Percentiles rank a stretch among this genome's conserved stretches.
These are phyloP conservation scores for Sugiyamaella japonica DNA, from an alignment of 1,139 yeast species.

Conservation along the genomic window DNA sequence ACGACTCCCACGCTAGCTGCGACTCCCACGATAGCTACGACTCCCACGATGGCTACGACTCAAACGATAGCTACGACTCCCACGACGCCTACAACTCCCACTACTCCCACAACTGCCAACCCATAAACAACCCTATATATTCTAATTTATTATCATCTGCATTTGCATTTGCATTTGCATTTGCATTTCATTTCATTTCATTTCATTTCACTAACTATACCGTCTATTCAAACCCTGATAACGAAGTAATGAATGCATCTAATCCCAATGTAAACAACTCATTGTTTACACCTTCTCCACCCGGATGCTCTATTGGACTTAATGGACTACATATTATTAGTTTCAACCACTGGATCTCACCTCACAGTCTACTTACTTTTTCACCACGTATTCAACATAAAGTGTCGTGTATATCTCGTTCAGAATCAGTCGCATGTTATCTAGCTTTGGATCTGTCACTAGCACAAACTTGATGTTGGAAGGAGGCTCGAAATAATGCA, in stretches of 20 bases:
- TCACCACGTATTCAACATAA: conserved; percentile 67
- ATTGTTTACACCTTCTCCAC: conserved; percentile 42
- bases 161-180: too few relatives aligned
- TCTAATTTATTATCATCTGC: conserved; percentile 1
- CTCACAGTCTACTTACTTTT: conserved; percentile 49
- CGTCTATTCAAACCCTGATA: conserved; percentile 39
- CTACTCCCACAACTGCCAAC: not conserved
- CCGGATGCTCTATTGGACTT: conserved; percentile 41
- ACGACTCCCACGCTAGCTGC: too few relatives aligned
- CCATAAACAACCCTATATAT: not conserved
- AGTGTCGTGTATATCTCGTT: conserved; percentile 67
- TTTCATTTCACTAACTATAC: too few relatives aligned
- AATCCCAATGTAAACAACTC: conserved; percentile 44
- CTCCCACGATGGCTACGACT: too few relatives aligned
- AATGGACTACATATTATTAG: conserved; percentile 32
- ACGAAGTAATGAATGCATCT: conserved; percentile 43
- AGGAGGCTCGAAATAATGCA: conserved; percentile 79
- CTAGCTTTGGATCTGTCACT: conserved; percentile 65
- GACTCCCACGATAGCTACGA: too few relatives aligned
- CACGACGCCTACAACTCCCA: too few relatives aligned
- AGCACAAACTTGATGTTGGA: conserved; percentile 75
- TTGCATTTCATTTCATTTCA: not conserved
- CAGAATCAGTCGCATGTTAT: conserved; percentile 59
- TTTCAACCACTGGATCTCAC: not conserved
- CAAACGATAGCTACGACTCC: too few relatives aligned